Evolutionary conservation across 352 stramenopile genomes (phyloP).

Genomic region (Phytophthora pistaciae): DNA sequence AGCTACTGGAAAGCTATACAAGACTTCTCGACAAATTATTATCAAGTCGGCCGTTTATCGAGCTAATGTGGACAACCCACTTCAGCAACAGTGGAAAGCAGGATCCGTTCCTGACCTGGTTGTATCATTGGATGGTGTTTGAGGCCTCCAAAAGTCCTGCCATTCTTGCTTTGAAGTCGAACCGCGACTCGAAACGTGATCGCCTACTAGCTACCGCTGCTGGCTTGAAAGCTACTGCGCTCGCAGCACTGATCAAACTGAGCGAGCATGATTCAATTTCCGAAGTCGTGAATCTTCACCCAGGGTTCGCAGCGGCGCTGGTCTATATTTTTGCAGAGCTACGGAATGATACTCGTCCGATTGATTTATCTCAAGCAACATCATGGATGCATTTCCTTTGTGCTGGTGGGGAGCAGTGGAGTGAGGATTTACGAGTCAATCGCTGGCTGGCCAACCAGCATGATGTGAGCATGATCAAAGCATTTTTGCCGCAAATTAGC

Average conservation of each 20-base stretch:
- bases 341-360: too few species aligned
- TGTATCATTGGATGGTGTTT: slow-evolving; percentile 26
- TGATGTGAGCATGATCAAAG: background rate
- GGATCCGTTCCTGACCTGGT: slow-evolving; percentile 12
- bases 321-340: slow-evolving; percentile 16
- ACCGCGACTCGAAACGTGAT: slow-evolving; percentile 6
- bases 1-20: slow-evolving; percentile 14
- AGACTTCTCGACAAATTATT: slow-evolving; percentile 8
- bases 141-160: background rate
- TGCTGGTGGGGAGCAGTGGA: slow-evolving; percentile 23
- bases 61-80: slow-evolving; percentile 6
- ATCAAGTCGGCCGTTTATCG: background rate
- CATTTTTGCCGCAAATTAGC: background rate
- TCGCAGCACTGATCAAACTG: slow-evolving; percentile 8
- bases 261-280: slow-evolving; percentile 10
- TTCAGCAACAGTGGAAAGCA: background rate
- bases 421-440: background rate
- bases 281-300: slow-evolving; percentile 11
- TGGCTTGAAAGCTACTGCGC: background rate
- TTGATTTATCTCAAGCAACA: background rate
- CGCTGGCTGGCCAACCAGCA: background rate
- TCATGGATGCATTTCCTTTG: slow-evolving; percentile 24
- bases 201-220: background rate
- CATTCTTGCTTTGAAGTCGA: slow-evolving; percentile 1
- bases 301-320: slow-evolving; percentile 9